Evolutionary conservation across 176 grass and related monocot species (phyloP), one percentile per base, ranked within the genome.

Genomic region (Olyra latifolia): DNA sequence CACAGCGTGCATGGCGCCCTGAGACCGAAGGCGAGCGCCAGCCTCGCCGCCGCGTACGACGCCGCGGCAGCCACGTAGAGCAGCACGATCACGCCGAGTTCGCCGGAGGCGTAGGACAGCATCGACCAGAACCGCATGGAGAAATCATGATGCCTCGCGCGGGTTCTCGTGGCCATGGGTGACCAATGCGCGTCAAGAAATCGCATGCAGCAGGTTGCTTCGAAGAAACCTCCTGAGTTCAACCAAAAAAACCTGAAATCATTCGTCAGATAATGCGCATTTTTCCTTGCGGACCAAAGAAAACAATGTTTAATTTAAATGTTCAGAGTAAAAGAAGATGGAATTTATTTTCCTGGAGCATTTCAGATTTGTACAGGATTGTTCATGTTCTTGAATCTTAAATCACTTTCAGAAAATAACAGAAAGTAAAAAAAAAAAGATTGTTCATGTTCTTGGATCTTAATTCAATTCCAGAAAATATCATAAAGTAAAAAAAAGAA

Each of bases 41-140:
- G 53, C 66, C 85, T 88, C 10, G 77, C 85, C 4, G 86, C 90
- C 4, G 82, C 14, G 13, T 93, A 80, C 15, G 90, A 98, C 13
- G 88, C 82, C 22, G 54, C 45, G 3, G 90, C 81, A 13, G 77
- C 88, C 10, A 94, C 64, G 24, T 88, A 78, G 59, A 97, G 89
- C 43, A 97, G 61, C 28, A 91, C 53, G 54, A 98, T 98, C 65
- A 98, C 69, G 46, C 83, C 86, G 74, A 91, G 83, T 85, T 98
- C 95, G 15, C 86, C 72, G 54, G 72, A 72, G 5, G 95, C 85
- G 12, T 66, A 74, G 35, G 89, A 90, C 10, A 94, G 74, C 43
- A 32, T 62, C 45, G 62, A 62, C 70, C 76, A 85, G 76, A 89
- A 89, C 14, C 63, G 35, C 25, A 25, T 71, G 62, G 25, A 52